These are phyloP conservation scores for Pichia occidentalis DNA, from an alignment of 805 yeast genomes.

Conservation along the genomic window DNA sequence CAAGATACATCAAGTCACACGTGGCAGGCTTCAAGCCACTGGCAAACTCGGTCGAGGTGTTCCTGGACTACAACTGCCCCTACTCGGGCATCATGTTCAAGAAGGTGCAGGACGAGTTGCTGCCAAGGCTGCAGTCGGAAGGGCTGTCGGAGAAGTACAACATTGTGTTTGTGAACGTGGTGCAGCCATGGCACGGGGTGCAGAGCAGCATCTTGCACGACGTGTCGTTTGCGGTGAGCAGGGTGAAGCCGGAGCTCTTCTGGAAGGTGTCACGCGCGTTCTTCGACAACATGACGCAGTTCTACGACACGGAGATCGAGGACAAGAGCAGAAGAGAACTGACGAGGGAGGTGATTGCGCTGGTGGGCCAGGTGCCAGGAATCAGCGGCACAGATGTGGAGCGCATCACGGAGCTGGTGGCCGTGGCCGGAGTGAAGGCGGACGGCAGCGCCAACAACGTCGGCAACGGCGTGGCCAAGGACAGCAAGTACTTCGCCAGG, in stretches of 20 bases:
- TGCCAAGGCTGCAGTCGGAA: slow-evolving; percentile 43
- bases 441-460: slow-evolving; percentile 36
- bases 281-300: slow-evolving; percentile 47
- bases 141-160: slow-evolving; percentile 44
- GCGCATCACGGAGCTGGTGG: slow-evolving; percentile 26
- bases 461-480: slow-evolving; percentile 55
- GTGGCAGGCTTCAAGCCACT: slow-evolving; percentile 8
- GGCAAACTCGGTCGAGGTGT: slow-evolving; percentile 46
- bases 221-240: slow-evolving; percentile 64
- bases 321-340: slow-evolving; percentile 50
- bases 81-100: slow-evolving; percentile 60
- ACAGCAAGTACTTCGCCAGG: slow-evolving; percentile 67
- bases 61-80: slow-evolving; percentile 73
- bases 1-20: slow-evolving; percentile 21
- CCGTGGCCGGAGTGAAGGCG: slow-evolving; percentile 19
- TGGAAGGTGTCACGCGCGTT: slow-evolving; percentile 52
- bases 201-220: slow-evolving; percentile 64
- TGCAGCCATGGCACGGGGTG: slow-evolving; percentile 87
- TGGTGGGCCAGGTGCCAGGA: slow-evolving; percentile 28
- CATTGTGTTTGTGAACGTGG: slow-evolving; percentile 60
- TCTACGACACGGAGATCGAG: slow-evolving; percentile 56
- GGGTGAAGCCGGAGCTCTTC: slow-evolving; percentile 44
- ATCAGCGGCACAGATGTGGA: slow-evolving; percentile 19
- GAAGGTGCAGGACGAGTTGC: slow-evolving; percentile 44
- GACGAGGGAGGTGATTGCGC: slow-evolving; percentile 44